Conservation (phyloP, 495 filamentous ascomycete genomes). For the Bathelium albidoporum region DNA sequence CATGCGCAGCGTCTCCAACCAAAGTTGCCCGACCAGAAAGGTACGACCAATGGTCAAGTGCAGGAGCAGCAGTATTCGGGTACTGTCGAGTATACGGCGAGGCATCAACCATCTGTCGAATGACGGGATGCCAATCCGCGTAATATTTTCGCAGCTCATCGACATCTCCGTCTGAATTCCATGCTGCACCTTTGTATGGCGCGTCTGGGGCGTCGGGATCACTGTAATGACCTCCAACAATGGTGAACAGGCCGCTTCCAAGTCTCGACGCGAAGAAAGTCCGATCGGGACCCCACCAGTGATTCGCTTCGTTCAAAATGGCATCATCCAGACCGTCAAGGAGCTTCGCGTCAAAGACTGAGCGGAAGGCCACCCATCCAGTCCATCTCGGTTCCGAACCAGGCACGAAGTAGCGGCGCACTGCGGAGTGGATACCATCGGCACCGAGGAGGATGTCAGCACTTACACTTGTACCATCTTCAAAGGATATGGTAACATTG, state of each 20-base stretch:
- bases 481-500: neutral
- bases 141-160: slow-evolving; percentile 33
- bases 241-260: slow-evolving; percentile 36
- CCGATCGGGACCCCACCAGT: slow-evolving; percentile 41
- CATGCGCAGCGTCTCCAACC: slow-evolving; percentile 41
- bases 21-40: slow-evolving; percentile 30
- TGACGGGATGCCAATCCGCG: slow-evolving; percentile 38
- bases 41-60: slow-evolving; percentile 36
- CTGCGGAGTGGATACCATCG: neutral
- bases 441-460: neutral
- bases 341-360: slow-evolving; percentile 28
- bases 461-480: neutral
- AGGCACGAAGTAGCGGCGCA: slow-evolving; percentile 26
- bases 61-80: slow-evolving; percentile 36
- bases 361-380: slow-evolving; percentile 38
- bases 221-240: slow-evolving; percentile 36
- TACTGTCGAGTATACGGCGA: slow-evolving; percentile 36
- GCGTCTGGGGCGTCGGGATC: slow-evolving; percentile 32
- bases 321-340: slow-evolving; percentile 30
- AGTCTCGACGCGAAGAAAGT: slow-evolving; percentile 40
- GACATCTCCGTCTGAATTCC: slow-evolving; percentile 35
- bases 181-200: slow-evolving; percentile 31
- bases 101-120: slow-evolving; percentile 33
- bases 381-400: slow-evolving; percentile 35
- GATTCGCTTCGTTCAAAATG: slow-evolving; percentile 37